Evolutionary conservation across 768 basidiomycete genomes (phyloP), one percentile per base, ranked within the genome.

Genomic region (Fomitopsis serialis): DNA sequence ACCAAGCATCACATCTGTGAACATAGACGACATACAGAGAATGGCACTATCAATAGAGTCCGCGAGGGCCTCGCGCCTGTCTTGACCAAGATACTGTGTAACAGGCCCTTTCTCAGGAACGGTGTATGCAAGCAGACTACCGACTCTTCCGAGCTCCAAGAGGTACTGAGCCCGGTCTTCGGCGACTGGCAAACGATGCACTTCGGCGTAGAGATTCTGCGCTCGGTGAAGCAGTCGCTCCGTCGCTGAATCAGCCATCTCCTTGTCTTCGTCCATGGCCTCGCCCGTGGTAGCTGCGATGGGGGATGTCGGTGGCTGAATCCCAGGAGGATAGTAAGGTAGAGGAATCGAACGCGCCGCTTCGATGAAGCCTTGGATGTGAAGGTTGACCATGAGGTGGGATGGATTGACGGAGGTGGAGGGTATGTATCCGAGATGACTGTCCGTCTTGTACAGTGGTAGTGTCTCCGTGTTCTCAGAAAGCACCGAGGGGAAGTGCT

Each of bases 11-110:
- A 29, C 25, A 32, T 11, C 29, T 32, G 6, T n/a, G n/a, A n/a
- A 32, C 11, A 32, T 5, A 32, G 29, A 32, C 21, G 19, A 40
- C 8, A 6, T 40, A 40, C 37, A 40, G 12, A 97, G 69, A 45
- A 97, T 88, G 15, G 93, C 94, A 42, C 81, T 77, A 58, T 95
- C 89, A 40, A 98, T 84, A 70, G 94, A 89, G 53, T 92, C 88
- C 5, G 93, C 93, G 21, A 97, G 79, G 5, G 80, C 81, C 58
- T 89, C 86, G 54, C 94, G 79, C 62, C 94, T 74, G 49, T 81
- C 81, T 66, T 87, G 84, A 35, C 79, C 78, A 55, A 97, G 68
- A 68, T 95, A 98, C 52, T 78, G 82, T 15, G 79, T 73, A 61
- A 93, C 76, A 0, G 87, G 78, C 61, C 91, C 91, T 35, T 74